Conservation (phyloP, 805 yeast genomes). For the Spathaspora girioi region DNA sequence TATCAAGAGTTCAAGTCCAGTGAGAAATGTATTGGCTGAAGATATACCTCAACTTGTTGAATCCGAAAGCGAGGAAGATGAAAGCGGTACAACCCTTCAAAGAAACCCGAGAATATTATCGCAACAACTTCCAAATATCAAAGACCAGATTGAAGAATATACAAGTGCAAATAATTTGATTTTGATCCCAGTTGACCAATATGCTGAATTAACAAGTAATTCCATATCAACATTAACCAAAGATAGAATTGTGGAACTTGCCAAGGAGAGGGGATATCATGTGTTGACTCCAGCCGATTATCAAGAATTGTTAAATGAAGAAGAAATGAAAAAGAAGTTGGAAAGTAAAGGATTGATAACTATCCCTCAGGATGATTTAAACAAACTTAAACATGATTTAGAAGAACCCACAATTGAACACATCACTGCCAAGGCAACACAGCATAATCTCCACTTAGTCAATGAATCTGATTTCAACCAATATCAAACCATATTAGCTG, state of each 20-base stretch:
- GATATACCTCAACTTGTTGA: conserved; percentile 24
- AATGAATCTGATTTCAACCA: conserved; percentile 13
- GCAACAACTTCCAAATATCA: conserved; percentile 9
- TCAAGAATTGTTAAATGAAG: conserved; percentile 25
- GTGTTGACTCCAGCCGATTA: conserved; percentile 25
- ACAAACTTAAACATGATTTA: conserved; percentile 12
- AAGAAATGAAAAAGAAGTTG: conserved; percentile 30
- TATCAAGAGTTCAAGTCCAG: conserved; percentile 10
- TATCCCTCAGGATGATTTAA: conserved; percentile 18
- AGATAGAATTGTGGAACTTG: conserved; percentile 19
- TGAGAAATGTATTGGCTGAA: neutral
- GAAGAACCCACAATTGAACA: conserved; percentile 32
- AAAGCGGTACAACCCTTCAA: neutral
- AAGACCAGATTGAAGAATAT: conserved; percentile 28
- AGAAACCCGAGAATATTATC: conserved; percentile 10
- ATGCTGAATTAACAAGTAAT: conserved; percentile 23
- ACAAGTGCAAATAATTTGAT: conserved; percentile 31
- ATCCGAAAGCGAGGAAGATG: conserved; percentile 11
- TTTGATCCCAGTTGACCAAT: conserved; percentile 27
- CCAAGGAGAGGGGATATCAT: conserved; percentile 24
- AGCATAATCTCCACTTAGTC: conserved; percentile 17
- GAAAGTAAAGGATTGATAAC: conserved; percentile 30
- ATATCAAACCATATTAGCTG: conserved; percentile 16
- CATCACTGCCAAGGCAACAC: conserved; percentile 31
- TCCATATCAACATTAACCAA: conserved; percentile 19